Evolutionary conservation across 805 yeast species (phyloP), one percentile per base, ranked within the genome.

Genomic region (Ogataea henricii): DNA sequence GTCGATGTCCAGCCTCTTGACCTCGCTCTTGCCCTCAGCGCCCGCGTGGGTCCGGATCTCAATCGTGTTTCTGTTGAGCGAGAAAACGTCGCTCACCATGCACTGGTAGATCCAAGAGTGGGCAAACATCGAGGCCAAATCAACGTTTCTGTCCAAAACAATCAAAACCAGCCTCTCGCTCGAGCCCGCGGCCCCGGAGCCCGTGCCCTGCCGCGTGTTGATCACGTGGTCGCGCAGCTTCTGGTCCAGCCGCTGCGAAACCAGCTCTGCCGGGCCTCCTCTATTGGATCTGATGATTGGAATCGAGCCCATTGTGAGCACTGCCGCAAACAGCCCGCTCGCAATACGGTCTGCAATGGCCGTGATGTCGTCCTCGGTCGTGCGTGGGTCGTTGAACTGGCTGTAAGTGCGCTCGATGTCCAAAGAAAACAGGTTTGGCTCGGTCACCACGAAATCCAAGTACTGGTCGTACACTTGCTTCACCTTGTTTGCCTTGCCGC

Each of bases 101-200:
- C 97, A 90, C 71, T 92, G 96, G 66, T 94, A 94, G 42, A 95
- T 91, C 97, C 98, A 92, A 10, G 97, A 89, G 69, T 94, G 99
- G 1, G 92, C 81, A 67, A 94, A 84, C 97, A 94, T 92, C 13
- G 96, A 85, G 1, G 94, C 85, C 52, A 94, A 74, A 68, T 94
- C 98, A 49, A 94, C 76, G 63, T 86, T 88, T 66, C 99, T 78
- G 68, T 94, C 99, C 38, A 94, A 69, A 34, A 94, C 67, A 26
- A 95, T 76, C 57, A 94, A 72, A 10, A 92, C 97, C 2, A 86
- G 80, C 51, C 96, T 74, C 48, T 83, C 85, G 16, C 43, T 30
- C 4, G 43, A 17, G n/a, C 54, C 48, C 7, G 45, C 35, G 10
- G 51, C 44, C 4, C 37, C 42, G 20, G 52, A 22, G n/a, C 46